phyloP scores from a whole-genome alignment of 169 alveolate genomes.

The Theileria annulata region DNA sequence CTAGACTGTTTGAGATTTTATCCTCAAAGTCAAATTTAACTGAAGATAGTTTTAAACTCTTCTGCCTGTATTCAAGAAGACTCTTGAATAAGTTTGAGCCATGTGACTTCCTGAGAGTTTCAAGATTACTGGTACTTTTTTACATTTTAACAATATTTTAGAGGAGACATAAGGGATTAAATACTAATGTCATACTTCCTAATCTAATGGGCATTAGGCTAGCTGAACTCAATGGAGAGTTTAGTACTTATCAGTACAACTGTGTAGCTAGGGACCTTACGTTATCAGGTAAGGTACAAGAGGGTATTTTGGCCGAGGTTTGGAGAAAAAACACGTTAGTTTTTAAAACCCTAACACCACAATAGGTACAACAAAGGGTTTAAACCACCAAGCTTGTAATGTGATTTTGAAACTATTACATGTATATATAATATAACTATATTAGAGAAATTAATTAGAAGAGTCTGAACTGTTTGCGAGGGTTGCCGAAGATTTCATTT shows the following conservation, averaged over 20 bases:
- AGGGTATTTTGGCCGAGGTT: conserved; percentile 17
- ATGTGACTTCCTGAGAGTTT: conserved; percentile 68
- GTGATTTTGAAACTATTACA: too few relatives aligned
- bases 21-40: conserved; percentile 49
- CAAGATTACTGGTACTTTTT: conserved; percentile 73
- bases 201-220: conserved; percentile 69
- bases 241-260: conserved; percentile 68
- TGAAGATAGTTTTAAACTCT: conserved; percentile 61
- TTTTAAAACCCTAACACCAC: neutral
- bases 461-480: conserved; percentile 97
- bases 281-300: conserved; percentile 40
- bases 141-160: neutral
- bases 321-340: conserved; percentile 50
- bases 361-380: conserved; percentile 43
- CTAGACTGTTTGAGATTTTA: conserved; percentile 65
- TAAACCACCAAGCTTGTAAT: neutral
- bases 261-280: conserved; percentile 59
- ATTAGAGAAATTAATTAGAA: conserved; percentile 76
- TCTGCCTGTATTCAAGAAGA: conserved; percentile 69
- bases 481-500: conserved; percentile 96
- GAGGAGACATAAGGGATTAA: conserved; percentile 25
- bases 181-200: conserved; percentile 46
- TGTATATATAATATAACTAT: neutral
- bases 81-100: conserved; percentile 78
- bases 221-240: conserved; percentile 56